A percentile compares a stretch with the other conserved stretches of the same genome.
Evolutionary conservation across 306 rosid species (phyloP).

Genomic region (Cucumis hystrix): DNA sequence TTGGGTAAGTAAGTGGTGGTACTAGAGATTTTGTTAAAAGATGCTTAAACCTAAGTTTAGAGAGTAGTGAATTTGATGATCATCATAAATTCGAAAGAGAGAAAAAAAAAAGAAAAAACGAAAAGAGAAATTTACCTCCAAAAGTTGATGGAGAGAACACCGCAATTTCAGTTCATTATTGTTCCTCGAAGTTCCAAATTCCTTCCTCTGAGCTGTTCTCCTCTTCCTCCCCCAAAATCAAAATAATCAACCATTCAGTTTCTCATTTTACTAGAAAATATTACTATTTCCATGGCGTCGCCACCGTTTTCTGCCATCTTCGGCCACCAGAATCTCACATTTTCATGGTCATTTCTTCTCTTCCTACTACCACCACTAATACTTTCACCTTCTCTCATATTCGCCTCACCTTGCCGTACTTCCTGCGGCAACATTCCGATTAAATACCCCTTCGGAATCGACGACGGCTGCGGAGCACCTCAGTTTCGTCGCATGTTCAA

Average conservation of each 20-base stretch:
- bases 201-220: background rate
- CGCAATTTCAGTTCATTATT: background rate
- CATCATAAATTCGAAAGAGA: no score
- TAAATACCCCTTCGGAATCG: constrained; percentile 66
- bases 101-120: no score
- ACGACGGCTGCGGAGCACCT: constrained; percentile 93
- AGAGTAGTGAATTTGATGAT: no score
- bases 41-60: no score
- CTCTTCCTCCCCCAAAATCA: background rate
- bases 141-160: background rate
- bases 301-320: background rate
- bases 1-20: no score
- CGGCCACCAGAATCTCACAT: background rate
- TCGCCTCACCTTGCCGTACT: constrained; percentile 50
- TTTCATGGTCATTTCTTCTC: background rate
- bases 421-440: constrained; percentile 59
- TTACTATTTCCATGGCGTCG: background rate
- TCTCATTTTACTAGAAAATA: no score
- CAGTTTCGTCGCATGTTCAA: constrained; percentile 67
- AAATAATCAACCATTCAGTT: background rate
- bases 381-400: background rate
- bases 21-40: no score
- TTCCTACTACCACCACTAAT: background rate
- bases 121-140: background rate
- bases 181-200: background rate